These are phyloP conservation scores for Pseudomassariella vexata DNA, from an alignment of 2,329 filamentous ascomycete genomes.

Conservation along the genomic window DNA sequence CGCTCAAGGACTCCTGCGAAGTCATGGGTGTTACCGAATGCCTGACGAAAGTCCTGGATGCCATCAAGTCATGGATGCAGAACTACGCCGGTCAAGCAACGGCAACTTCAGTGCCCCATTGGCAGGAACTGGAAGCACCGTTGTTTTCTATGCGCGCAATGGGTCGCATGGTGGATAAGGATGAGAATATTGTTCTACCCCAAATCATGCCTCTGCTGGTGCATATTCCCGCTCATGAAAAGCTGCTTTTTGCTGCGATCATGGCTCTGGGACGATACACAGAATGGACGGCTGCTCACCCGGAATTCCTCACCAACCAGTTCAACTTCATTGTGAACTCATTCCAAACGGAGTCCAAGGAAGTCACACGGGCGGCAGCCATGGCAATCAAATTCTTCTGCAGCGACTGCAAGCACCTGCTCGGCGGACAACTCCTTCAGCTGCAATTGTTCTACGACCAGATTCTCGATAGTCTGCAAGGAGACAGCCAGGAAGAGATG, in stretches of 20 bases:
- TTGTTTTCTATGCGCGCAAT: conserved; percentile 93
- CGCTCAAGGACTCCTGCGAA: conserved; percentile 93
- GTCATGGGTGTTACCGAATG: conserved; percentile 93
- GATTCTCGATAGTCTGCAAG: conserved; percentile 79
- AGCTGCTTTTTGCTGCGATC: conserved; percentile 96
- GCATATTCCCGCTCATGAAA: conserved; percentile 91
- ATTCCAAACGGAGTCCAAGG: conserved; percentile 81
- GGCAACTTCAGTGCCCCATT: conserved; percentile 74
- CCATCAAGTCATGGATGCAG: conserved; percentile 84
- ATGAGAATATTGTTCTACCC: conserved; percentile 81
- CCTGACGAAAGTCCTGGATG: conserved; percentile 76
- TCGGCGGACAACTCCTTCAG: conserved; percentile 77
- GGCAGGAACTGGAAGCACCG: conserved; percentile 94
- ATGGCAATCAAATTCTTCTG: conserved; percentile 97
- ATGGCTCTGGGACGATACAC: conserved; percentile 97
- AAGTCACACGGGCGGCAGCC: conserved; percentile 86
- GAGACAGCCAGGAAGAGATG: conserved; percentile 86
- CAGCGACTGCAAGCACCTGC: conserved; percentile 82
- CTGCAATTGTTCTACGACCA: conserved; percentile 90
- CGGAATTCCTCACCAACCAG: conserved; percentile 85
- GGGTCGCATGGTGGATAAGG: conserved; percentile 89
- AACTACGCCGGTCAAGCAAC: conserved; percentile 73
- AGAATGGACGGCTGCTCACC: conserved; percentile 93
- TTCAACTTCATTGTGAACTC: conserved; percentile 94
- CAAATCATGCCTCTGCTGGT: conserved; percentile 91